Conservation (phyloP, 2,329 filamentous ascomycete species). For the Ophiostoma sp. region DNA sequence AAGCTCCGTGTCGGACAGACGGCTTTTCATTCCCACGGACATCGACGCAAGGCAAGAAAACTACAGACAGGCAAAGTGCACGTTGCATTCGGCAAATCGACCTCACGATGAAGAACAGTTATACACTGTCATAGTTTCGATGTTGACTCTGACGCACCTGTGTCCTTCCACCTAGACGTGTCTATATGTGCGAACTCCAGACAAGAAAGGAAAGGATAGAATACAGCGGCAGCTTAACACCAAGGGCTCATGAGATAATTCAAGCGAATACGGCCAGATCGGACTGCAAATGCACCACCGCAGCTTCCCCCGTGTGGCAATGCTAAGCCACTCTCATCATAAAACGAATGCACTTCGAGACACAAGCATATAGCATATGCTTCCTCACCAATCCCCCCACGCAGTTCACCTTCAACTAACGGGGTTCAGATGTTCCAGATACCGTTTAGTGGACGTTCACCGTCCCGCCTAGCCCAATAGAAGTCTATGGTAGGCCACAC, state of each 20-base stretch:
- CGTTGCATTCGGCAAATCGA: slow-evolving; percentile 11
- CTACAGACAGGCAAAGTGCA: not conserved
- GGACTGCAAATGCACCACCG: not conserved
- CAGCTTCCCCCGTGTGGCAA: not conserved
- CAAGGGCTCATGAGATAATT: not conserved
- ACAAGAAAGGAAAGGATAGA: not conserved
- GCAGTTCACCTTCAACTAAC: not conserved
- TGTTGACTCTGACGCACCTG: not conserved
- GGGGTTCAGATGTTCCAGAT: slow-evolving; percentile 1
- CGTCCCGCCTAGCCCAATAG: slow-evolving; percentile 3
- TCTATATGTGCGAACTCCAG: not conserved
- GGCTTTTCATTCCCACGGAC: slow-evolving; percentile 4
- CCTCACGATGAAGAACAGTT: not conserved
- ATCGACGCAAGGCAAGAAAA: not conserved
- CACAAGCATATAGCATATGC: not conserved
- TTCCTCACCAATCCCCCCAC: not conserved
- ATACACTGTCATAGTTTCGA: not conserved
- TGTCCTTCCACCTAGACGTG: not conserved
- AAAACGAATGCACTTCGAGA: not conserved
- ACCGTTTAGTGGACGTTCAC: not conserved
- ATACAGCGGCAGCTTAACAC: not conserved
- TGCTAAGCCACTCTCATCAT: not conserved
- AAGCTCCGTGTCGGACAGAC: slow-evolving; percentile 15
- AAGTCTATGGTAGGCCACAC: not conserved
- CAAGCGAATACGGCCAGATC: not conserved